phyloP scores from a whole-genome alignment of 1,139 yeast genomes.

The Taiozyma sp. region DNA sequence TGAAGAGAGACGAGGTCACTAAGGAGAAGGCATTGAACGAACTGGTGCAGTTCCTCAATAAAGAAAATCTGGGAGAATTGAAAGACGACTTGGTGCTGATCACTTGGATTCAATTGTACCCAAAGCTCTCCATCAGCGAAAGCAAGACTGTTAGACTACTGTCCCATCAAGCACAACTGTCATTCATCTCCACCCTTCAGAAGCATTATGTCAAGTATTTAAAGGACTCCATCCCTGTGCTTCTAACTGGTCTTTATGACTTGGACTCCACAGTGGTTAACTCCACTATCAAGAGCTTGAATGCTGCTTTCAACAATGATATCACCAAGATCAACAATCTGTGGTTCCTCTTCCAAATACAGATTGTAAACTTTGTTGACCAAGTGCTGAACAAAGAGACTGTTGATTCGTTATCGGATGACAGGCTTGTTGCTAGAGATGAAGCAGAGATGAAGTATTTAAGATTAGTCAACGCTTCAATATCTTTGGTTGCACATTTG shows the following conservation, averaged over 20 bases:
- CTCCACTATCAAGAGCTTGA: conserved; percentile 44
- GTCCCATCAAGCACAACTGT: conserved; percentile 63
- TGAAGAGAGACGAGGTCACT: conserved; percentile 79
- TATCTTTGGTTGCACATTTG: conserved; percentile 46
- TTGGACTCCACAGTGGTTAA: conserved; percentile 56
- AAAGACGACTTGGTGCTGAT: conserved; percentile 48
- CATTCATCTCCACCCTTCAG: conserved; percentile 45
- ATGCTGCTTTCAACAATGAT: conserved; percentile 52
- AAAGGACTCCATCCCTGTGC: conserved; percentile 65
- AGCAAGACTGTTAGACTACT: conserved; percentile 58
- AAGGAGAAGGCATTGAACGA: conserved; percentile 76
- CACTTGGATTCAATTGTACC: conserved; percentile 79
- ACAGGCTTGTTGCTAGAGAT: conserved; percentile 61
- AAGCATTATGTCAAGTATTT: conserved; percentile 62
- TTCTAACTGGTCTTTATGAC: conserved; percentile 72
- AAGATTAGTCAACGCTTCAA: conserved; percentile 50
- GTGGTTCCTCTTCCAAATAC: conserved; percentile 55
- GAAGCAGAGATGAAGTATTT: conserved; percentile 67
- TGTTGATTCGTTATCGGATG: conserved; percentile 66
- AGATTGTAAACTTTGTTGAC: conserved; percentile 49
- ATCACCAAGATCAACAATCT: conserved; percentile 52
- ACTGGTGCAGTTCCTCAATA: conserved; percentile 33
- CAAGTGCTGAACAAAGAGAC: conserved; percentile 54
- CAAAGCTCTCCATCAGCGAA: conserved; percentile 71
- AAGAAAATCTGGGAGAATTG: conserved; percentile 28